Evolutionary conservation across 2,329 filamentous ascomycete species (phyloP), one percentile per base, ranked within the genome.

Genomic region (Aspergillus ochraceus): DNA sequence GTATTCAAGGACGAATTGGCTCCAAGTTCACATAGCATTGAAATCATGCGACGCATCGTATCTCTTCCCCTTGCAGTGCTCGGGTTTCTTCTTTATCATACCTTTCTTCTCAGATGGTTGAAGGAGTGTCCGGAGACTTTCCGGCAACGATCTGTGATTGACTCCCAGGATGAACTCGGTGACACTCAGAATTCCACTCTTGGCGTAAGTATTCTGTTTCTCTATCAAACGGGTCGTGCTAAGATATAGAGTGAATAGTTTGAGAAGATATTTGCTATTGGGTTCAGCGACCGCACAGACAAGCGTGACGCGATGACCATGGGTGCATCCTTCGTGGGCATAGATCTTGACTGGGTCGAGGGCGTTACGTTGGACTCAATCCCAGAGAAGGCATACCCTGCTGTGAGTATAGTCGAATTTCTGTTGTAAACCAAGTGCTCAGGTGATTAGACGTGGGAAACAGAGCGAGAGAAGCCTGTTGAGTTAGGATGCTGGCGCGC

Each of bases 241-340:
- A n/a, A 19, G 9, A 46, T 22, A 39, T 49, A 4, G 0, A 8
- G 0, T 49, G 1, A 36, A 36, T 6, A 55, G 54, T 55, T 55
- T 22, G n/a, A 55, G 30, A 49, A 50, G 30, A 29, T 55, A 14
- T 55, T 55, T 22, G 54, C 54, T 2, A 39, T 55, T 22, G 54
- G 54, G 6, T 55, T 55, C 54, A 50, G 49, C 6, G 20, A 55
- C 20, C 54, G 54, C 19, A 49, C 54, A 11, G 54, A 55, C 20
- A 55, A 55, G 46, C 46, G 49, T 12, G 54, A 55, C 49, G 54
- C 54, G 26, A 49, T 55, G n/a, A 17, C 54, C 1, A 11, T 55
- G 46, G 54, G 42, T 20, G 46, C 54, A 11, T 49, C 54, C 4
- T 55, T 49, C 19, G 49, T 47, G 3, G 46, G 54, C 0, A 4